Base-by-base conservation (phyloP, 345 rosid genomes). In the Adansonia digitata region DNA sequence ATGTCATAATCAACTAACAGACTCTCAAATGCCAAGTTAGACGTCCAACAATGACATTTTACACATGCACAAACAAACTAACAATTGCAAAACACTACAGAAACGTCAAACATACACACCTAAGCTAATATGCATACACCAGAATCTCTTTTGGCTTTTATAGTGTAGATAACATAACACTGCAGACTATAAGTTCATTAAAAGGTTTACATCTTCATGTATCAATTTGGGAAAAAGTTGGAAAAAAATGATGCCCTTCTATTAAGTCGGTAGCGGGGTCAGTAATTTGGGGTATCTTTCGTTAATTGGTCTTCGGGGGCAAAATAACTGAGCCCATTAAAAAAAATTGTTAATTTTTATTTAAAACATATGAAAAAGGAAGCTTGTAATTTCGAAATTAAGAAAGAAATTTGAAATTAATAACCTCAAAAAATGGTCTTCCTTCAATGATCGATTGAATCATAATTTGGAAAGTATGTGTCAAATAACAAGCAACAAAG, bases 361-460 rank as follows among this genome's bases (percentile, higher is more conserved):
- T 34, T 34, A 62, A 65, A 65, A 37, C 1, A 12, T 4, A 65
- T 8, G n/a, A 66, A 42, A 2, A 40, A 66, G 12, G 15, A 48
- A n/a, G 22, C 26, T 56, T 13, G 3, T 69, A 26, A n/a, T n/a
- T 69, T 46, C 13, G n/a, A 46, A 69, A 69, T 27, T 8, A 69
- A 69, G 27, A 52, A 61, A 5, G 40, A 61, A 24, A 26, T 4
- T 27, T 43, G 49, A 20, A n/a, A 42, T 73, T 26, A 24, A 24
- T 26, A 75, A 83, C 85, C 83, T 81, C 72, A 74, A 74, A 74
- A 13, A 18, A 12, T 17, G 18, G 48, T 26, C 61, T 79, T 74
- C 78, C 69, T 69, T 37, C 56, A 74, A 35, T 45, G 72, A 46
- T 75, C 26, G 48, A 26, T 51, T 75, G 45, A 74, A 75, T 59